Conservation (phyloP, 805 yeast genomes). For the Helenozyma rhizophorensis region DNA sequence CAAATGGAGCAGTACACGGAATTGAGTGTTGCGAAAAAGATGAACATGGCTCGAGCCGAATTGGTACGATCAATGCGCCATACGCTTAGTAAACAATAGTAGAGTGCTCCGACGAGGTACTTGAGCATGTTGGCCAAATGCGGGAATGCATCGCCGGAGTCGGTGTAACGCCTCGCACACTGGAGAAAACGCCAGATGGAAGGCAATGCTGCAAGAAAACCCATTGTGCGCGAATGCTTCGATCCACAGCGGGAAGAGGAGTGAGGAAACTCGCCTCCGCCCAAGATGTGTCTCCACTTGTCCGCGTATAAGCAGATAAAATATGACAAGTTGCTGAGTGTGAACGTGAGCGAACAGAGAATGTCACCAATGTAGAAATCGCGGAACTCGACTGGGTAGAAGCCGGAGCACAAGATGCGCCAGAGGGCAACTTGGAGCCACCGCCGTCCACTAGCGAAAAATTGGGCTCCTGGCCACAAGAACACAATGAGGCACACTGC, state of each 20-base stretch:
- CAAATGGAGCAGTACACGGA: slow-evolving; percentile 67
- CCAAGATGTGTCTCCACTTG: slow-evolving; percentile 57
- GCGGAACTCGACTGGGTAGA: slow-evolving; percentile 91
- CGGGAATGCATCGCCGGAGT: slow-evolving; percentile 94
- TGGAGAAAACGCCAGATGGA: slow-evolving; percentile 88
- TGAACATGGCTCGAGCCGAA: slow-evolving; percentile 53
- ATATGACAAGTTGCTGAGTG: slow-evolving; percentile 79
- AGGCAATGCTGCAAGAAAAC: slow-evolving; percentile 81
- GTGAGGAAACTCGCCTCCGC: slow-evolving; percentile 23
- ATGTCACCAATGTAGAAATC: slow-evolving; percentile 94
- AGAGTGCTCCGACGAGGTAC: slow-evolving; percentile 61
- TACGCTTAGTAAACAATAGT: slow-evolving; percentile 68
- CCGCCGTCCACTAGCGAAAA: slow-evolving; percentile 59
- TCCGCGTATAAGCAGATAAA: slow-evolving; percentile 79
- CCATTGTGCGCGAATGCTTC: slow-evolving; percentile 67
- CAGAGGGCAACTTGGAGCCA: slow-evolving; percentile 74
- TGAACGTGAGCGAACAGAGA: slow-evolving; percentile 80
- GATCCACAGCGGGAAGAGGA: slow-evolving; percentile 62
- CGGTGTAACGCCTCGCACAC: slow-evolving; percentile 85
- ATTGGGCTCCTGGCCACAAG: slow-evolving; percentile 56
- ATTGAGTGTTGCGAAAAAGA: slow-evolving; percentile 70
- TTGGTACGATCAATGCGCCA: slow-evolving; percentile 59
- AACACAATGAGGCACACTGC: slow-evolving; percentile 47
- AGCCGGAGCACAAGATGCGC: slow-evolving; percentile 74
- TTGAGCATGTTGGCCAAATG: slow-evolving; percentile 87